These are phyloP conservation scores for Pleurotus sapidus DNA, from an alignment of 768 basidiomycete species.

Conservation along the genomic window DNA sequence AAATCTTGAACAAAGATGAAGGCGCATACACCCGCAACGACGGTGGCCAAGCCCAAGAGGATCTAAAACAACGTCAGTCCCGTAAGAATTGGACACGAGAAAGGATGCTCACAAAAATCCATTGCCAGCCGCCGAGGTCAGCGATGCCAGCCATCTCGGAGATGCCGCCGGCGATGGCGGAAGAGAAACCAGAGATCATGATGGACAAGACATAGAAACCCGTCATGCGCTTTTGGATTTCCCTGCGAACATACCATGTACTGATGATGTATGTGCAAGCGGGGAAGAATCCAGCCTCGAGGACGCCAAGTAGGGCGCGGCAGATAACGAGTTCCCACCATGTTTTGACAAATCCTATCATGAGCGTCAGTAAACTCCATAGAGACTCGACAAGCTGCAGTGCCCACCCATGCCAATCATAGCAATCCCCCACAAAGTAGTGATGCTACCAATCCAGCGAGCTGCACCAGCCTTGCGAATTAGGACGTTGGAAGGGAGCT, in stretches of 20 bases:
- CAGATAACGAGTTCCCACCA: conserved; percentile 40
- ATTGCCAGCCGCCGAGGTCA: conserved; percentile 31
- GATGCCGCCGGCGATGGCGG: conserved; percentile 19
- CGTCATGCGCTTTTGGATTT: conserved; percentile 21
- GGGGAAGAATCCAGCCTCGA: conserved; percentile 69
- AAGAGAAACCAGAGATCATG: conserved; percentile 20
- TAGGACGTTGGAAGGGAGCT: conserved; percentile 43
- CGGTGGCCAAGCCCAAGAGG: conserved; percentile 25
- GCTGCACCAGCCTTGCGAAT: conserved; percentile 40
- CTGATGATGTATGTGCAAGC: conserved; percentile 28
- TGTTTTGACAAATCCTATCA: conserved; percentile 31
- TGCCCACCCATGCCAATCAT: conserved; percentile 35
- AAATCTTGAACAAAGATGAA: conserved; percentile 32
- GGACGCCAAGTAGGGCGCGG: conserved; percentile 56
- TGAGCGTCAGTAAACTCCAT: background rate
- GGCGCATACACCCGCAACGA: conserved; percentile 24
- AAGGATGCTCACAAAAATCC: conserved; percentile 31
- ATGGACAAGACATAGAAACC: conserved; percentile 19
- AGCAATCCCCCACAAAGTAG: conserved; percentile 39
- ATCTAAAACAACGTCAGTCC: conserved; percentile 4
- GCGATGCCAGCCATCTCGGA: conserved; percentile 20
- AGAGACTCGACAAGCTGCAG: background rate
- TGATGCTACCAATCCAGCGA: conserved; percentile 39
- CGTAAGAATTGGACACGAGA: background rate
- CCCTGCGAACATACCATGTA: conserved; percentile 21